phyloP scores from a whole-genome alignment of 768 basidiomycete genomes.

The Tephrocybe sp. region DNA sequence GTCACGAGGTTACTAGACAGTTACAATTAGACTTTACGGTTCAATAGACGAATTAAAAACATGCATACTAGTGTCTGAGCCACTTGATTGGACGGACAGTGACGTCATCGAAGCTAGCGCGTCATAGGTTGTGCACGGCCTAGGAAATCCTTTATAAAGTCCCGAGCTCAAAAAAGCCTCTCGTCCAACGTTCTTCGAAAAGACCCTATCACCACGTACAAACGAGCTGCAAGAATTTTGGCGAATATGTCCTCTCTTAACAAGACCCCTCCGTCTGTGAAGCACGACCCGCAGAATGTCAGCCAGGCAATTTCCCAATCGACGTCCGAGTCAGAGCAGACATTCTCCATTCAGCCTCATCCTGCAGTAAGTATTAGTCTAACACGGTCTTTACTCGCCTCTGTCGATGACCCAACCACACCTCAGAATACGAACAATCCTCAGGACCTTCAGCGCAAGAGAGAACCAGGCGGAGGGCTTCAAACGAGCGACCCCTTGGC shows the following conservation, averaged over 20 bases:
- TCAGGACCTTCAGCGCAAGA: slow-evolving; percentile 40
- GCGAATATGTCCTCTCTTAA: slow-evolving; percentile 7
- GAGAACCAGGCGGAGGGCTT: slow-evolving; percentile 31
- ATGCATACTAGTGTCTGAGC: too few species aligned
- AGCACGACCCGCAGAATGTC: not conserved
- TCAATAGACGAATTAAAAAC: not conserved
- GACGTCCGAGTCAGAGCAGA: slow-evolving; percentile 31
- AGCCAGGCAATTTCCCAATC: not conserved
- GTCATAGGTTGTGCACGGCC: not conserved
- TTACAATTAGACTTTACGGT: too few species aligned
- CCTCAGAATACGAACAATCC: slow-evolving; percentile 60
- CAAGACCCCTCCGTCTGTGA: slow-evolving; percentile 2
- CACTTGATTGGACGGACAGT: too few species aligned
- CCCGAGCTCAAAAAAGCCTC: too few species aligned
- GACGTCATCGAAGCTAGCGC: not conserved
- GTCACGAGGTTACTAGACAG: too few species aligned
- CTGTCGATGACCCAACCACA: not conserved
- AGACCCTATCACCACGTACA: not conserved
- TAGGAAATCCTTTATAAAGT: slow-evolving; percentile 1
- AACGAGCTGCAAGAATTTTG: too few species aligned
- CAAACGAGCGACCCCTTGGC: slow-evolving; percentile 34
- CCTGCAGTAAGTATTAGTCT: slow-evolving; percentile 46
- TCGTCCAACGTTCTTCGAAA: not conserved
- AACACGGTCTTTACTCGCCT: not conserved
- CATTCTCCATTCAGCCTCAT: slow-evolving; percentile 55